Evolutionary conservation across 192 early-diverging fungal genomes (phyloP), one percentile per base, ranked within the genome.

Genomic region (Podila verticillata): DNA sequence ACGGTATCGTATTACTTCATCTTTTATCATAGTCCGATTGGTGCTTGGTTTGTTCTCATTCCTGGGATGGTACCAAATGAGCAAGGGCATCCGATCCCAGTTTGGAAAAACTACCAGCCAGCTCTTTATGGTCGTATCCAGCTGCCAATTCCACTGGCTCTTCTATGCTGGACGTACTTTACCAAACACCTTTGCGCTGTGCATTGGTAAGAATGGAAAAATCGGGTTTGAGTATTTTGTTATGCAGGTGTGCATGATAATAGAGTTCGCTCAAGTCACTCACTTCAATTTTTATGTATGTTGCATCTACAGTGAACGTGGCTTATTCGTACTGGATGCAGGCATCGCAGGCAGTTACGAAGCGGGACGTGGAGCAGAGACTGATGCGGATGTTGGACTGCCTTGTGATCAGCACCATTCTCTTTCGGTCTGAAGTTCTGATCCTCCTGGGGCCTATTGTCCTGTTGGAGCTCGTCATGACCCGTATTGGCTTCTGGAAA

Each of bases 121-220:
- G 15, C 85, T 82, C 34, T 94, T 86, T 63, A 73, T 80, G 36
- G 10, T 92, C 1, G 64, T 95, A 31, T 82, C 83, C 5, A 64
- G 75, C 26, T 88, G 82, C 63, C 96, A 98, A 75, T 98, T 99
- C 80, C 96, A 99, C 74, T 84, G 91, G 61, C 83, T 91, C 35
- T 99, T 96, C 79, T 98, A 97, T 94, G 91, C 90, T 24, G 92
- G 90, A 7, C 89, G 96, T 57, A 90, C 94, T 36, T 84, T 99
- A 48, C 94, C 95, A 7, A 99, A 98, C 75, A 93, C 91, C 9
- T 89, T 96, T 72, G 96, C 93, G 0, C 85, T 97, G 47, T 87
- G 91, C 30, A 81, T 94, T 15, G 86, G 85, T 82, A 77, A 57
- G 75, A 30, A 48, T 15, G 35, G 47, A 39, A 20, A 7, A 32